Base-by-base conservation (phyloP, 176 grass and related monocot species). In the Oryza longistaminata region DNA sequence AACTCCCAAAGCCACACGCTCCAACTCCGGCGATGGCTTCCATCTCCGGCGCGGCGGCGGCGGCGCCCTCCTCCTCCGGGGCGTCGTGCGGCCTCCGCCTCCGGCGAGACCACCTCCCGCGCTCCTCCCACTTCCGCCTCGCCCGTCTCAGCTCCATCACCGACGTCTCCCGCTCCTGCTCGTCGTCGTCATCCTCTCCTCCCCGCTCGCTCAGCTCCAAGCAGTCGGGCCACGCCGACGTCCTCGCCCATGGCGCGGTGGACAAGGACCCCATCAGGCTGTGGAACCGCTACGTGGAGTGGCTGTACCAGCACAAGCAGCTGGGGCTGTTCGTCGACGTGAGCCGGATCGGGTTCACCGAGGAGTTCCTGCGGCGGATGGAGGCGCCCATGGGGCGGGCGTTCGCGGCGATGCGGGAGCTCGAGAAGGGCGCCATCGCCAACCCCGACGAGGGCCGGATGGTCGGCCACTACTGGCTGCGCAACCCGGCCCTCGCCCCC, bases 241-340 rank as follows among this genome's bases (percentile, higher is more conserved):
- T 37, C 66, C 44, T 35, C 25, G 73, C 42, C 42, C 6, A 15
- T 60, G 75, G 67, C 2, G 24, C 80, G 24, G 68, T 99, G 24
- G 93, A 99, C 88, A 99, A 99, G 84, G 91, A 99, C 75, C 93
- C 96, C 68, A 74, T 92, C 73, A 94, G 79, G 58, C 91, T 96
- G 21, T 99, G 96, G 96, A 82, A 91, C 13, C 86, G 96, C 10
- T 99, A 96, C 70, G 86, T 96, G 7, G 90, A 96, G 75, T 99
- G 96, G 96, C 78, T 99, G 9, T 99, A 99, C 91, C 93, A 96
- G 91, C 96, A 99, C 91, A 99, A 99, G 93, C 90, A 94, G 60
- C 93, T 99, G 8, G 93, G 93, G 33, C 75, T 99, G 77, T 94
- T 94, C 85, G 88, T 99, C n/a, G 96, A 99, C 82, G 93, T 99